Conservation (phyloP, 345 rosid species). For the Lepidium sativum region DNA sequence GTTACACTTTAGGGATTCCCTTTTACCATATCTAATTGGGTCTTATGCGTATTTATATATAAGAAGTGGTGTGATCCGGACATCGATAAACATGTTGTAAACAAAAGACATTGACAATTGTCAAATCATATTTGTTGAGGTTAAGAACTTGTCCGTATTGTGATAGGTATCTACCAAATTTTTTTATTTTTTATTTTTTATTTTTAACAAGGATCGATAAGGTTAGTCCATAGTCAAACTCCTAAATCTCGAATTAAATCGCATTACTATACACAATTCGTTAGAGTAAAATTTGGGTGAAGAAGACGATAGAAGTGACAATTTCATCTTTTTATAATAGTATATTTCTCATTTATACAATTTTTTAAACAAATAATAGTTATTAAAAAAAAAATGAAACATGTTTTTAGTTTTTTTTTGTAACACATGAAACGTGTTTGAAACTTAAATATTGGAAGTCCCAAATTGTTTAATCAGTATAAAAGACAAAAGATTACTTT, state of each 20-base stretch:
- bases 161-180: slow-evolving; percentile 2
- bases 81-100: slow-evolving; percentile 7
- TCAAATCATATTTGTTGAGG: slow-evolving; percentile 14
- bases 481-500: background rate
- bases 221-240: no score
- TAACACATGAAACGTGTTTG: background rate
- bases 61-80: slow-evolving; percentile 2
- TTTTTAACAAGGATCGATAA: no score
- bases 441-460: background rate
- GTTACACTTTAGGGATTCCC: slow-evolving; percentile 4
- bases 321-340: background rate
- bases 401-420: no score
- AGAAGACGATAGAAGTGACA: no score
- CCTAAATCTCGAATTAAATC: no score
- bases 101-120: slow-evolving; percentile 6
- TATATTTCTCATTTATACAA: background rate
- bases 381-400: background rate
- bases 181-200: no score
- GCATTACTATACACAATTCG: no score
- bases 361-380: background rate
- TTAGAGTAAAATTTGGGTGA: no score
- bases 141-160: slow-evolving; percentile 9
- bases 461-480: background rate
- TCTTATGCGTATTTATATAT: slow-evolving; percentile 18
- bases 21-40: slow-evolving; percentile 19